Evolutionary conservation across 768 basidiomycete species (phyloP), one percentile per base, ranked within the genome.

Genomic region (Favolaschia claudopus): DNA sequence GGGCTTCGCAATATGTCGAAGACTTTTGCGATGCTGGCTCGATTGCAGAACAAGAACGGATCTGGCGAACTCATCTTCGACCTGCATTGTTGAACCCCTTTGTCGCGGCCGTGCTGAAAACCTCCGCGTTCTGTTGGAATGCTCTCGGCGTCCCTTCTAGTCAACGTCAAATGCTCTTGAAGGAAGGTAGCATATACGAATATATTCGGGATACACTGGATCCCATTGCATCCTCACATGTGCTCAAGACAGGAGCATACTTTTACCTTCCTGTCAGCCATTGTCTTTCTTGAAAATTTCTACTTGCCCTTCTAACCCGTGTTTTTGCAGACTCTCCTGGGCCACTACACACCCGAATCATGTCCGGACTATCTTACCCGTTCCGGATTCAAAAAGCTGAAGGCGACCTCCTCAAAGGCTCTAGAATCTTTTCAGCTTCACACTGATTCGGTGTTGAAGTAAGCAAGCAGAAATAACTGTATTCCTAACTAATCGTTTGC

Each of bases 121-220:
- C 74, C 44, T 80, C 80, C 22, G 61, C 75, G n/a, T 88, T 85
- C 70, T 88, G 85, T 60, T 92, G 91, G 91, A 89, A 89, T 65
- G 89, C 89, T 0, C 74, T 92, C 19, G 91, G 91, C 19, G 89
- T 92, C 6, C 89, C 91, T 4, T 72, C 77, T 58, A 88, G 87
- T 65, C 88, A 90, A 72, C 78, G 87, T 56, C 75, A 76, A 56
- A 85, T 86, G 80, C 72, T 89, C 46, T 64, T 87, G 34, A 67
- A 80, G 7, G 83, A 85, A 62, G 82, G 83, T 10, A 68, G 74
- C 13, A 60, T 75, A 14, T 84, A 78, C 50, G 80, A 82, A 13
- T 85, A 82, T 54, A 76, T 86, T 37, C 64, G 72, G 38, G 78
- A 85, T 27, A 83, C 83, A 7, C 61, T 85, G 37, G 79, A 85